phyloP scores from a whole-genome alignment of 139 green algal genomes.

The Chlamydomonas urium region DNA sequence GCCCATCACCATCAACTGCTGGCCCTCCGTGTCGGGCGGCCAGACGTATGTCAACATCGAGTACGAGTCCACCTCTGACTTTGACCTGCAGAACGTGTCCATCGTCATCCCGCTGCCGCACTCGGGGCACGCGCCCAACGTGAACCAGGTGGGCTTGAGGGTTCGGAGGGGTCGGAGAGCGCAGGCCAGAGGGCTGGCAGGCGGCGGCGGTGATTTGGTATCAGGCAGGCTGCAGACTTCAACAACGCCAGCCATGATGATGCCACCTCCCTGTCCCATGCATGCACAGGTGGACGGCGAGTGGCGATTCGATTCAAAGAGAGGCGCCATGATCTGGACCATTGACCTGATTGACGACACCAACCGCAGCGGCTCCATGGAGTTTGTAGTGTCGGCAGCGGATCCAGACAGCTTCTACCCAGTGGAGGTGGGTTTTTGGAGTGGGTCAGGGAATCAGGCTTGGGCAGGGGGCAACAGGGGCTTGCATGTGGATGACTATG shows the following conservation, averaged over 20 bases:
- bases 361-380: conserved; percentile 85
- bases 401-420: conserved; percentile 88
- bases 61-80: conserved; percentile 80
- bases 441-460: neutral
- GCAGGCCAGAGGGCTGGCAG: no score
- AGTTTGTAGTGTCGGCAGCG: conserved; percentile 87
- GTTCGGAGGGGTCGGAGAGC: no score
- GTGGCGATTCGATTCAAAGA: conserved; percentile 76
- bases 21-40: conserved; percentile 78
- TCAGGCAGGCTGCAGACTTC: no score
- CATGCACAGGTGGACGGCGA: conserved; percentile 85
- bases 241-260: no score
- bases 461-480: no score
- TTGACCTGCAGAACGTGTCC: conserved; percentile 91
- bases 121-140: conserved; percentile 46
- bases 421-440: conserved; percentile 77
- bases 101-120: conserved; percentile 82
- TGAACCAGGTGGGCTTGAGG: conserved; percentile 57
- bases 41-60: conserved; percentile 98
- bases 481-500: no score
- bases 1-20: conserved; percentile 92
- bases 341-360: conserved; percentile 89
- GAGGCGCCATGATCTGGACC: conserved; percentile 70
- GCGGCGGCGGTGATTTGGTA: no score
- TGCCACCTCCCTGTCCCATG: no score